These are phyloP conservation scores for Sherardia arvensis DNA, from an alignment of 257 asterid species.

Conservation along the genomic window DNA sequence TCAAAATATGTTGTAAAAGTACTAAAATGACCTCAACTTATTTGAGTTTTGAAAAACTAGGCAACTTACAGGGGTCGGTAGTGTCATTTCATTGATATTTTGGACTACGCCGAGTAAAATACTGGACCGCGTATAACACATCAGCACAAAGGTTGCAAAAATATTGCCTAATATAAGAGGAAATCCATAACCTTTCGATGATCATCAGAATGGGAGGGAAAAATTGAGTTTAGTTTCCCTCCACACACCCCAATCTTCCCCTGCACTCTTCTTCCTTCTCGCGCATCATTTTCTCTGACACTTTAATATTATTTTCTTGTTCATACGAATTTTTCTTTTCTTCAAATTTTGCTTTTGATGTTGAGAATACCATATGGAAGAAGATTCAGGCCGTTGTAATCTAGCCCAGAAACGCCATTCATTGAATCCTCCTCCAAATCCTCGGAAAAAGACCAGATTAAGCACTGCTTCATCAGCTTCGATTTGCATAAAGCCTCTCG, in stretches of 20 bases:
- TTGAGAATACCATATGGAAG: slow-evolving; percentile 30
- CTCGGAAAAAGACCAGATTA: slow-evolving; percentile 29
- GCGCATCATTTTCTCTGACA: slow-evolving; percentile 1
- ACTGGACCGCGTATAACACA: no score
- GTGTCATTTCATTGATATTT: no score
- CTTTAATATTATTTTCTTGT: neutral
- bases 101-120: no score
- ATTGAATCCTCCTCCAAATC: slow-evolving; percentile 15
- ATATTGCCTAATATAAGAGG: neutral
- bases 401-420: slow-evolving; percentile 24
- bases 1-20: no score
- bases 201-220: slow-evolving; percentile 40
- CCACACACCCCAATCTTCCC: slow-evolving; percentile 3
- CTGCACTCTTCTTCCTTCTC: slow-evolving; percentile 8
- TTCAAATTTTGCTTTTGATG: neutral
- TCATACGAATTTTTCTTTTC: no score
- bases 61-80: no score
- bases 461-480: slow-evolving; percentile 30
- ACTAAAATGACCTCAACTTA: no score
- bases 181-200: neutral
- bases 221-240: slow-evolving; percentile 7
- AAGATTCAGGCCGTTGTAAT: slow-evolving; percentile 40
- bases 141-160: no score
- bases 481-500: slow-evolving; percentile 36
- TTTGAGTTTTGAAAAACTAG: no score